phyloP scores from a whole-genome alignment of 2,329 filamentous ascomycete genomes.

The Allantophomopsis lycopodina region DNA sequence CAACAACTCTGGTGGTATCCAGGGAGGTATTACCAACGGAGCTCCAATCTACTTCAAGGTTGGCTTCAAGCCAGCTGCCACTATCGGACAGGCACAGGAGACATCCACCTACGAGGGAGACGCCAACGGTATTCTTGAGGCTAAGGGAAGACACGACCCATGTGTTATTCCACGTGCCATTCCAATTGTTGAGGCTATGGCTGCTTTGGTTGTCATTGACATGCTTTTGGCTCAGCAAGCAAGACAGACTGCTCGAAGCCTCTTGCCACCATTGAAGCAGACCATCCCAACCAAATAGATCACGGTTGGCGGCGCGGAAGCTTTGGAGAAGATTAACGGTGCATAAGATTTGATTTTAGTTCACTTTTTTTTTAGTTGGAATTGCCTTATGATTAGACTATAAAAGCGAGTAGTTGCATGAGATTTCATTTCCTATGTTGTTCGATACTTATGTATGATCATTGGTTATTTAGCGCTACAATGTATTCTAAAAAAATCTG shows the following conservation, averaged over 20 bases:
- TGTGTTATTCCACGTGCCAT: slow-evolving; percentile 83
- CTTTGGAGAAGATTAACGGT: not conserved
- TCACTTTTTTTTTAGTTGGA: no score
- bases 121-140: slow-evolving; percentile 60
- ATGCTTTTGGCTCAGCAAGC: slow-evolving; percentile 72
- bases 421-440: no score
- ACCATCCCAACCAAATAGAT: slow-evolving; percentile 4
- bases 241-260: slow-evolving; percentile 30
- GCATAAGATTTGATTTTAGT: no score
- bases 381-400: no score
- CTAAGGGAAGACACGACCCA: slow-evolving; percentile 89
- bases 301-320: not conserved
- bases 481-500: no score
- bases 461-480: no score
- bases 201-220: slow-evolving; percentile 76
- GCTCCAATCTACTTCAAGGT: slow-evolving; percentile 89
- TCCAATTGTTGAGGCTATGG: slow-evolving; percentile 85
- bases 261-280: slow-evolving; percentile 26
- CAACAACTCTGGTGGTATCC: slow-evolving; percentile 89
- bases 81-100: slow-evolving; percentile 77
- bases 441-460: no score
- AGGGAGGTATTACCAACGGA: slow-evolving; percentile 91
- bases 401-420: no score
- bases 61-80: slow-evolving; percentile 89
- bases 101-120: slow-evolving; percentile 69